phyloP scores from a whole-genome alignment of 768 basidiomycete genomes.

The Phaeotremella fagi region DNA sequence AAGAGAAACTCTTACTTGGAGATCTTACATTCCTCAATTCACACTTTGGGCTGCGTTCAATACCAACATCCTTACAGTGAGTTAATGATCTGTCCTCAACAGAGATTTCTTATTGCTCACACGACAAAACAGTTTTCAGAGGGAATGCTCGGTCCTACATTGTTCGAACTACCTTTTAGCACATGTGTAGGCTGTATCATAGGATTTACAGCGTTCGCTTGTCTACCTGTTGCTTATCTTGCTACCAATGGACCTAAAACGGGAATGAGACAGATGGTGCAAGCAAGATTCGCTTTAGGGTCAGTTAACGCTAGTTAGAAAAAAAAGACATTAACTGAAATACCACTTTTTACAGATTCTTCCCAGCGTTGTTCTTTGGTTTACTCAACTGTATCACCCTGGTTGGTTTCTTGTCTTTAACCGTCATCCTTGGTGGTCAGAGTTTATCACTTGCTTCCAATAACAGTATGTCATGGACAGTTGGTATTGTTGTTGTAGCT shows the following conservation, averaged over 20 bases:
- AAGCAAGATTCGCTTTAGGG: conserved; percentile 62
- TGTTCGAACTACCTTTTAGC: conserved; percentile 26
- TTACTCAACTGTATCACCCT: conserved; percentile 59
- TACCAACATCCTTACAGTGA: conserved; percentile 41
- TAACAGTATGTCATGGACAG: conserved; percentile 56
- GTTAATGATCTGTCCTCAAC: background rate
- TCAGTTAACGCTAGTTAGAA: conserved; percentile 16
- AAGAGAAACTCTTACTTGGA: conserved; percentile 31
- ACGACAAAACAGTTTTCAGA: conserved; percentile 27
- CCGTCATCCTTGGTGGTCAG: conserved; percentile 67
- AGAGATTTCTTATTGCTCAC: background rate
- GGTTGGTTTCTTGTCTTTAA: conserved; percentile 63
- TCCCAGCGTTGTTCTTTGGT: conserved; percentile 47
- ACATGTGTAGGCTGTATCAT: conserved; percentile 28
- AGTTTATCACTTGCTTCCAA: conserved; percentile 58
- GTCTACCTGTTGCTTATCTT: conserved; percentile 19
- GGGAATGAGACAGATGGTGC: conserved; percentile 77
- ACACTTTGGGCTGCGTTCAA: conserved; percentile 44
- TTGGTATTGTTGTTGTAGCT: conserved; percentile 50
- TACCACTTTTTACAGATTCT: conserved; percentile 44
- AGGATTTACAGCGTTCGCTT: conserved; percentile 19
- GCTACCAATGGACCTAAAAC: conserved; percentile 57
- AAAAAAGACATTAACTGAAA: background rate
- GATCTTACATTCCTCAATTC: conserved; percentile 39
- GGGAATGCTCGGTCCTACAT: conserved; percentile 28